phyloP scores from a whole-genome alignment of 2,329 filamentous ascomycete species.

The Colletotrichum tropicicola region DNA sequence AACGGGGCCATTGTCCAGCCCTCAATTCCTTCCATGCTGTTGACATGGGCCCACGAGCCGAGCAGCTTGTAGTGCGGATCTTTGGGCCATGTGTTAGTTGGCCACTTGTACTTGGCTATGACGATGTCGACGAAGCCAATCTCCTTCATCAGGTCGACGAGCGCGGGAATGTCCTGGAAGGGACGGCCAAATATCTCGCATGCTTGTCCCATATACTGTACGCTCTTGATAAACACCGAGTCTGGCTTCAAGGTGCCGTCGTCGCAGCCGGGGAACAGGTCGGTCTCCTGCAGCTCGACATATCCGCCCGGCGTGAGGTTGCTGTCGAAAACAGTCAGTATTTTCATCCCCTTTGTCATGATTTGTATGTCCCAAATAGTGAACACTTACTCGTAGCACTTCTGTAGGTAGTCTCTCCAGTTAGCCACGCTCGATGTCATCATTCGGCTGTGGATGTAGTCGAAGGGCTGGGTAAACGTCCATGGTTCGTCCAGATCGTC shows the following conservation, averaged over 20 bases:
- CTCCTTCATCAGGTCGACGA: conserved; percentile 51
- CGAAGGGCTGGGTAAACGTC: conserved; percentile 47
- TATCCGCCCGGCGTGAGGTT: conserved; percentile 52
- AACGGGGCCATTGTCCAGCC: conserved; percentile 47
- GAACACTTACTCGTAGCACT: conserved; percentile 40
- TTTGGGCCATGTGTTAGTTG: conserved; percentile 60
- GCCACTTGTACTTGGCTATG: conserved; percentile 57
- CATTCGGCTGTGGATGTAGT: conserved; percentile 50
- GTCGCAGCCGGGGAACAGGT: conserved; percentile 47
- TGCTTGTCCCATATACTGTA: conserved; percentile 39
- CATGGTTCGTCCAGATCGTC: conserved; percentile 52
- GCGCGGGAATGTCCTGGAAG: conserved; percentile 36
- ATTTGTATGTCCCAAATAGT: not conserved
- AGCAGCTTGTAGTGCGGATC: conserved; percentile 60
- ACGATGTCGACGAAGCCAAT: conserved; percentile 63
- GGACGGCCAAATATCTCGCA: conserved; percentile 39
- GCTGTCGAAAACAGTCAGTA: conserved; percentile 3
- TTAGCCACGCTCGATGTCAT: conserved; percentile 45
- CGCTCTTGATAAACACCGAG: conserved; percentile 41
- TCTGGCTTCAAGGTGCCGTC: conserved; percentile 45
- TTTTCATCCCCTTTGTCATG: not conserved
- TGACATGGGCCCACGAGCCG: conserved; percentile 46
- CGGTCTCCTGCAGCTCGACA: conserved; percentile 52
- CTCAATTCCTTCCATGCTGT: conserved; percentile 42
- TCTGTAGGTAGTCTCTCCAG: conserved; percentile 44